These are phyloP conservation scores for Pseudogymnoascus sp. DNA, from an alignment of 2,329 filamentous ascomycete genomes.

Conservation along the genomic window DNA sequence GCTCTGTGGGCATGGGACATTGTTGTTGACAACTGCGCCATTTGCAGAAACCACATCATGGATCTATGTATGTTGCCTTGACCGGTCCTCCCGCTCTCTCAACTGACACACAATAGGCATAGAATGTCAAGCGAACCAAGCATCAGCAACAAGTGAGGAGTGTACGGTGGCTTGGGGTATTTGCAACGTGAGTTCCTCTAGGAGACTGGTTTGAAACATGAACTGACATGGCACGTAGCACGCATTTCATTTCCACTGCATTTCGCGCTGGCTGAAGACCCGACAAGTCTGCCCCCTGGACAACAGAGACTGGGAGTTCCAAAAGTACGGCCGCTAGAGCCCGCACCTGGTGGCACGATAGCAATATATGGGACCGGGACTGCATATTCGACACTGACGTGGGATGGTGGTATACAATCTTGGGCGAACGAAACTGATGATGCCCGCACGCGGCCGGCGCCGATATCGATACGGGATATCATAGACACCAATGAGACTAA, in stretches of 20 bases:
- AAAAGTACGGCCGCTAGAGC: slow-evolving; percentile 77
- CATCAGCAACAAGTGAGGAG: slow-evolving; percentile 92
- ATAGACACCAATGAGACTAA: background rate
- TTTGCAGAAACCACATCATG: slow-evolving; percentile 99
- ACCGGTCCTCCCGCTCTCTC: slow-evolving; percentile 10
- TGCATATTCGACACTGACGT: background rate
- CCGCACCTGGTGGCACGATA: background rate
- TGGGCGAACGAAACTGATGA: slow-evolving; percentile 4
- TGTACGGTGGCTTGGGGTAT: slow-evolving; percentile 99
- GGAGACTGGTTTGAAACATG: background rate
- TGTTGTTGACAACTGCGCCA: slow-evolving; percentile 98
- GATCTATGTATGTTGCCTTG: slow-evolving; percentile 67
- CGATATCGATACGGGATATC: slow-evolving; percentile 3
- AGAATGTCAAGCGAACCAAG: slow-evolving; percentile 97
- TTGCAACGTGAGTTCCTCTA: slow-evolving; percentile 69
- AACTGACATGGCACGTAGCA: slow-evolving; percentile 50
- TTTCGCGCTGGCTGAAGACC: slow-evolving; percentile 98
- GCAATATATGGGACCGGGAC: background rate
- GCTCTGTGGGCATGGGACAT: slow-evolving; percentile 99
- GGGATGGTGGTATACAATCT: slow-evolving; percentile 2
- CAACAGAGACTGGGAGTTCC: slow-evolving; percentile 99
- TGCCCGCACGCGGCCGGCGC: slow-evolving; percentile 1
- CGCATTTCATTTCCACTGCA: slow-evolving; percentile 99
- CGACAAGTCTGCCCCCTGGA: slow-evolving; percentile 95
- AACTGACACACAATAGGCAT: slow-evolving; percentile 53